Conservation (phyloP, 108 stramenopile species). For the Fragilaria crotonensis region DNA sequence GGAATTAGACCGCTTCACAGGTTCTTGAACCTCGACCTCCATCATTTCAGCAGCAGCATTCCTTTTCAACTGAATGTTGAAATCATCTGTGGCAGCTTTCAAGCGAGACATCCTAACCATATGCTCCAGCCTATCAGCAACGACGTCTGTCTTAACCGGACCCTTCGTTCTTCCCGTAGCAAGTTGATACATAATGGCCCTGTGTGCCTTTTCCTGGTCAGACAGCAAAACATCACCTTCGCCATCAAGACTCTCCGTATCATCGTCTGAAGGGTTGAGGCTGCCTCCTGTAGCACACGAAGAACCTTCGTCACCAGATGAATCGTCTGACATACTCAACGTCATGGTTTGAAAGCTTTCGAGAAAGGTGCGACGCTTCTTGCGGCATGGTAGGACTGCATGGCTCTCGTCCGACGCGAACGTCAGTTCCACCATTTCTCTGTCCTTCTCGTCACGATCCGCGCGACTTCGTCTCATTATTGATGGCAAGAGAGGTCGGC, state of each 20-base stretch:
- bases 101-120: background rate
- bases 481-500: too few species aligned
- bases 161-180: background rate
- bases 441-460: background rate
- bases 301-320: background rate
- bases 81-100: background rate
- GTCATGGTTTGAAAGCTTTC: background rate
- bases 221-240: background rate
- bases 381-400: background rate
- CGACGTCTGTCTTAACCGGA: background rate
- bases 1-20: conserved; percentile 1
- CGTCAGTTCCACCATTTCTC: background rate
- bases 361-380: background rate
- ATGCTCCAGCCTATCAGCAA: background rate
- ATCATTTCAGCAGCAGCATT: background rate
- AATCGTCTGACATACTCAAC: background rate
- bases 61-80: background rate
- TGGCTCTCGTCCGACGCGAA: background rate
- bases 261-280: background rate
- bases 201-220: background rate
- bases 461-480: background rate
- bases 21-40: background rate
- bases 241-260: background rate
- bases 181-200: background rate
- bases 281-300: background rate